Percentiles rank a stretch among this genome's conserved stretches.
phyloP scores from a whole-genome alignment of 257 asterid genomes.

The Phtheirospermum japonicum region DNA sequence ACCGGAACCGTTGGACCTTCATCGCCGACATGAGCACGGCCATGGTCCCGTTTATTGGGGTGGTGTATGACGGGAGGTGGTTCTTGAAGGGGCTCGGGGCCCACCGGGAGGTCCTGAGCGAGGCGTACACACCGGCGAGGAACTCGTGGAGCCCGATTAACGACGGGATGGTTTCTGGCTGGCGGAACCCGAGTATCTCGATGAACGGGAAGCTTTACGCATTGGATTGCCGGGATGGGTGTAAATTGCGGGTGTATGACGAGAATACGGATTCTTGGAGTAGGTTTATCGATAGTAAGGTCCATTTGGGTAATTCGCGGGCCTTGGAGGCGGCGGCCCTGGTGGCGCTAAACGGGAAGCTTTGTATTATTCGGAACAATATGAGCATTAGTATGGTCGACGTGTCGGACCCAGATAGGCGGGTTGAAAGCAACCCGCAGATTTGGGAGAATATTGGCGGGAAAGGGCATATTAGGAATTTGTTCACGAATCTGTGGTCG shows the following conservation, averaged over 20 bases:
- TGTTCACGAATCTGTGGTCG: constrained; percentile 57
- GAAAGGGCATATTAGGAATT: constrained; percentile 47
- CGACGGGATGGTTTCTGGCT: constrained; percentile 60
- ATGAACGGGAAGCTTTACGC: constrained; percentile 63
- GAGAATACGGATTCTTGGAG: constrained; percentile 50
- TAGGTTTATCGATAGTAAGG: constrained; percentile 57
- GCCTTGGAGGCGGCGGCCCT: constrained; percentile 65
- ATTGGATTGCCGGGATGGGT: constrained; percentile 58
- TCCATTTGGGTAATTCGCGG: constrained; percentile 52
- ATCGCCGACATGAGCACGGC: constrained; percentile 63
- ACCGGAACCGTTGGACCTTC: constrained; percentile 56
- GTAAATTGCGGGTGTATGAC: constrained; percentile 49
- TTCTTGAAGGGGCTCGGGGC: constrained; percentile 58
- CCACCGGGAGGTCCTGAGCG: constrained; percentile 61
- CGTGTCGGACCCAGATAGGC: constrained; percentile 39
- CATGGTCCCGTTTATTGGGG: constrained; percentile 67
- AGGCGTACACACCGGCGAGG: constrained; percentile 45
- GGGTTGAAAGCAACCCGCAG: constrained; percentile 43
- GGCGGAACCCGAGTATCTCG: constrained; percentile 64
- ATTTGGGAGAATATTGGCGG: constrained; percentile 54
- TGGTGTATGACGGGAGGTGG: constrained; percentile 54
- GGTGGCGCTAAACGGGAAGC: constrained; percentile 55
- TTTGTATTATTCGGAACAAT: constrained; percentile 56
- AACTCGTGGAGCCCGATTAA: constrained; percentile 50
- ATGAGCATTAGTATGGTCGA: constrained; percentile 66